Evolutionary conservation across 176 grass and related monocot genomes (phyloP), one percentile per base, ranked within the genome.

Genomic region (Oryza punctata): DNA sequence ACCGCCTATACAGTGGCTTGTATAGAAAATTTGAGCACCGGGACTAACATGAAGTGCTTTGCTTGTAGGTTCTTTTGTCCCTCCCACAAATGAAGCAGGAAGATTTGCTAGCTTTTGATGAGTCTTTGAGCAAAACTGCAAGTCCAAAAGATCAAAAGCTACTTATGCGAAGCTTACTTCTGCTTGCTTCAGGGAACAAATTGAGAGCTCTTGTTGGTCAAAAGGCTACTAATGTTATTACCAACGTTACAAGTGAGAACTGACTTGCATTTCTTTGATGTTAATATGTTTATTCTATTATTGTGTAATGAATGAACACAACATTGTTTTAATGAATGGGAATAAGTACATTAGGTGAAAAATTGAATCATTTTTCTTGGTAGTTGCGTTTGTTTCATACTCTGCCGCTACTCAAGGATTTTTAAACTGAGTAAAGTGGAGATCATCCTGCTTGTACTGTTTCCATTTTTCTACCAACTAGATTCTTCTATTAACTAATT

Each of bases 111-210:
- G 80, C 92, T 32, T 98, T 98, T 89, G 89, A 98, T 73, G 96
- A 95, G 70, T 90, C 93, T 49, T 67, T 98, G 72, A 91, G 85
- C 78, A 98, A 95, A 94, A 98, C 96, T 67, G 77, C 65, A 81
- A 98, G 93, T 72, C 89, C 93, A 1, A 98, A 94, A 88, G 96
- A 98, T 82, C 93, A 98, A 82, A 98, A 86, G 73, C 85, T 89
- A 73, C 96, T 89, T 70, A 90, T 98, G 89, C 85, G 91, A 73
- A 94, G 77, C 93, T 89, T 98, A 74, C 96, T 98, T 91, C 67
- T 98, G 70, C 57, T 90, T 81, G 96, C 93, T 82, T 94, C 96
- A 63, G 96, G 93, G 70, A 95, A 95, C 75, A 85, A 98, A 82
- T 81, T 98, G 79, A 95, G 88, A 93, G 96, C 96, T 84, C 96